A percentile compares a stretch with the other conserved stretches of the same genome.
These are phyloP conservation scores for Malus hybrid DNA, from an alignment of 331 rosid species.

Conservation along the genomic window DNA sequence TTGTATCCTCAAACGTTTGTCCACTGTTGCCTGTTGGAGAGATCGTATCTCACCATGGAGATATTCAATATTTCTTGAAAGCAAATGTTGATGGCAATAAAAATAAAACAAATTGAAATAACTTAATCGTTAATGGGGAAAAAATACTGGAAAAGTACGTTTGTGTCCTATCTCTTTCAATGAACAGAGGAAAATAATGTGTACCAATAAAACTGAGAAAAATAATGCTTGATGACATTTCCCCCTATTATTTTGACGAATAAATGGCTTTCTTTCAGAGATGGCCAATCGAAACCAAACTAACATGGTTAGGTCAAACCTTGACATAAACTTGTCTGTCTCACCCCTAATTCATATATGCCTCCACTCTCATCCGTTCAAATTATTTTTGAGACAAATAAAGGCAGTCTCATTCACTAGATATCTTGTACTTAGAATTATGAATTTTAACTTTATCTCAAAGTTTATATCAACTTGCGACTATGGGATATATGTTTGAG, in stretches of 20 bases:
- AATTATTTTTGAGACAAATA: too few relatives aligned
- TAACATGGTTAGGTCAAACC: constrained; percentile 36
- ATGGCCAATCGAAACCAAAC: constrained; percentile 55
- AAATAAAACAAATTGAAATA: not conserved
- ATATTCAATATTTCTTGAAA: not conserved
- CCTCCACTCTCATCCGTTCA: too few relatives aligned
- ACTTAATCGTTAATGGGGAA: not conserved
- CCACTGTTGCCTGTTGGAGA: too few relatives aligned
- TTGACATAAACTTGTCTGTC: constrained; percentile 25
- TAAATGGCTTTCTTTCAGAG: constrained; percentile 13
- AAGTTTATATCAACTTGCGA: too few relatives aligned
- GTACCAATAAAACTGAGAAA: too few relatives aligned
- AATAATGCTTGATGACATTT: not conserved
- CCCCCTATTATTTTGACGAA: not conserved
- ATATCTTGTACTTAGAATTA: too few relatives aligned
- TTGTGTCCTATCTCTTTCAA: not conserved
- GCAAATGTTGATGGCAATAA: not conserved
- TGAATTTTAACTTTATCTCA: too few relatives aligned
- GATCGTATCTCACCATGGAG: too few relatives aligned
- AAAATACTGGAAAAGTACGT: not conserved
- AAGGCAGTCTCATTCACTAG: too few relatives aligned
- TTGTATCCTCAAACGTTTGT: too few relatives aligned
- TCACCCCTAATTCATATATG: constrained; percentile 1
- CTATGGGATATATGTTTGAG: too few relatives aligned
- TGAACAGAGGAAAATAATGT: not conserved